Base-by-base conservation (phyloP, 1,284 basidiomycete genomes). In the Irpex sp. region DNA sequence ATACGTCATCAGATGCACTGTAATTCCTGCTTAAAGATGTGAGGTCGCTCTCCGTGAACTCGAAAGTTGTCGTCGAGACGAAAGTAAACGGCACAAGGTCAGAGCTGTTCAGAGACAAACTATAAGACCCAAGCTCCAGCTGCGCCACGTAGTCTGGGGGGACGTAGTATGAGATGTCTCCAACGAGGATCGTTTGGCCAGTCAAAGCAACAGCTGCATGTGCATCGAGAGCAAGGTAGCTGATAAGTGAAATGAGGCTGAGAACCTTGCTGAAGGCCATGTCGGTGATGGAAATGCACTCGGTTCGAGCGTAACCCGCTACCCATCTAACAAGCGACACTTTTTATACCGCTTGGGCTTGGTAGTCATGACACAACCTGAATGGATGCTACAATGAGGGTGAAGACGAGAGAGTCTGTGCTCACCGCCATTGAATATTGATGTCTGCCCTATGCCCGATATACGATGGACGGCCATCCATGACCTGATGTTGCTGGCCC, bases 21-120 rank as follows among this genome's bases (percentile, higher is more conserved):
- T 65, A 71, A 8, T 62, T 57, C 17, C 67, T 34, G 5, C 44
- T 15, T 4, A 59, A 38, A 9, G 48, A 7, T 8, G 34, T 59
- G 3, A 75, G 61, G 3, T 68, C 67, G 13, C 57, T 56, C 11
- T 69, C 40, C 17, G 62, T 63, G 65, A 74, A 73, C 8, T 51
- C 55, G 11, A 17, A 9, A n/a, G 62, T 52, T 8, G 68, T 60
- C 1, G 70, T 67, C 2, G 68, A 62, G 26, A 75, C 64, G 44
- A 74, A 72, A 6, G 73, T 72, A 64, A 75, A 70, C 7, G 73
- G 71, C 3, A 73, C 60, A 15, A 74, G 62, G 4, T 62, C 60
- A 2, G 58, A 44, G 15, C 57, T 60, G 13, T 56, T 57, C 15
- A 58, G 60, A 19, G 61, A 38, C 5, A 59, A 58, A 34, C 62